Base-by-base conservation (phyloP, 2,329 filamentous ascomycete genomes). In the Aspergillus terreus region DNA sequence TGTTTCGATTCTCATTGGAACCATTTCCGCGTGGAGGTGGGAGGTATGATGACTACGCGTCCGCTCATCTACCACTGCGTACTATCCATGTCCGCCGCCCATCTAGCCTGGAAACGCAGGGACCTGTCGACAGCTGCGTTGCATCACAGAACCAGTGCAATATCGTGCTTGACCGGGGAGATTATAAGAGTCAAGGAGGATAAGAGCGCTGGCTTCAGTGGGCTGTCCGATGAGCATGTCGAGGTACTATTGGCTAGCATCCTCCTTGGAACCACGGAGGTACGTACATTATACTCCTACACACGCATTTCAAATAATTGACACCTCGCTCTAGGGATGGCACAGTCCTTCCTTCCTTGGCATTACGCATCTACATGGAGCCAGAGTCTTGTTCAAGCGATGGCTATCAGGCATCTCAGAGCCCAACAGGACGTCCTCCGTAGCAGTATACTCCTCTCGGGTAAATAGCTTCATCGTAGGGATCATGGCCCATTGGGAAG, bases 71-170 rank as follows among this genome's bases (percentile, higher is more conserved):
- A 52, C 19, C 41, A 52, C 35, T 49, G 46, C 15, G 46, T 52
- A 11, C 25, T 52, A 4, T 49, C 50, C 32, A 52, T 52, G 50
- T 52, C 50, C 3, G 50, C 50, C 6, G 50, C 50, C 12, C 50
- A 52, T 25, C n/a, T 48, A 4, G 23, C 46, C 6, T 9, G n/a
- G 21, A 17, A 17, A n/a, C 23, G 27, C n/a, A 11, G 25, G 2
- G 15, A 35, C 12, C 17, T 42, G 46, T 6, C 23, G 17, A 21
- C 47, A 10, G 32, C 25, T 5, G 30, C 47, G 9, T 23, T 44
- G 47, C n/a, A 23, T 15, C 41, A 49, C 25, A 17, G 32, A 11
- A 44, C 47, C 14, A 44, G 15, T 6, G 47, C 47, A 17, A 41
- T 44, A 7, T 44, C 47, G 12, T 49, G 47, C 40, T 14, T 49